Evolutionary conservation across 2,329 filamentous ascomycete genomes (phyloP).

Genomic region (Leptosphaerulina australis): DNA sequence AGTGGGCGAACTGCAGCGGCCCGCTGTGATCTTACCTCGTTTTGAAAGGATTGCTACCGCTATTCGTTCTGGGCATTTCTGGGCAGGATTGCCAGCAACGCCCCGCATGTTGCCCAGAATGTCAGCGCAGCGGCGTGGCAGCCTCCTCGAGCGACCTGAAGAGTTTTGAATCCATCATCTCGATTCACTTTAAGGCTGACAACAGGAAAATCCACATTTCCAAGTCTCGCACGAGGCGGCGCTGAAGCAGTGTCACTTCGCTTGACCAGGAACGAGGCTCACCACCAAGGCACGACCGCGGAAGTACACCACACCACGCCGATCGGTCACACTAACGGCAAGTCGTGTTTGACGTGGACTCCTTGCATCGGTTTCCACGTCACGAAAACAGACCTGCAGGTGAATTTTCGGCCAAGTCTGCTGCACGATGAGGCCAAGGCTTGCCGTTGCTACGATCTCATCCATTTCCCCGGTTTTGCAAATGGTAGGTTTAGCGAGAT

Average conservation of each 20-base stretch:
- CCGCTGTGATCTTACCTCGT: conserved; percentile 11
- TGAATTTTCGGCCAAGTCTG: conserved; percentile 13
- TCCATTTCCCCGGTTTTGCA: neutral
- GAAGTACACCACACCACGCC: neutral
- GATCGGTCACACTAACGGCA: conserved; percentile 7
- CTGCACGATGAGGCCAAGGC: conserved; percentile 9
- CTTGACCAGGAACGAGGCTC: conserved; percentile 2
- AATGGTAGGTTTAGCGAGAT: neutral
- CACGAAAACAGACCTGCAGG: conserved; percentile 11
- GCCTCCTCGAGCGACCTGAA: too few species aligned
- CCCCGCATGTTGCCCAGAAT: neutral
- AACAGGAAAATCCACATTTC: neutral
- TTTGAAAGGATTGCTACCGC: conserved; percentile 2
- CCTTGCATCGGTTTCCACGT: conserved; percentile 2
- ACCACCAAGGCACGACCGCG: neutral
- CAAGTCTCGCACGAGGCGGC: conserved; percentile 5
- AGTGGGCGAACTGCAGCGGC: conserved; percentile 6
- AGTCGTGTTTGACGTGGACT: neutral
- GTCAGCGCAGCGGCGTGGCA: neutral
- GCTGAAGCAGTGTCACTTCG: conserved; percentile 11
- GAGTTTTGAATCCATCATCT: neutral
- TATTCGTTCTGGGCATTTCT: neutral
- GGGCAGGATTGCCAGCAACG: conserved; percentile 3
- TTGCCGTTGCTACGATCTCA: conserved; percentile 6
- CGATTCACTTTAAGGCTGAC: neutral